Base-by-base conservation (phyloP, 2,329 filamentous ascomycete genomes). In the Phoma sp. region DNA sequence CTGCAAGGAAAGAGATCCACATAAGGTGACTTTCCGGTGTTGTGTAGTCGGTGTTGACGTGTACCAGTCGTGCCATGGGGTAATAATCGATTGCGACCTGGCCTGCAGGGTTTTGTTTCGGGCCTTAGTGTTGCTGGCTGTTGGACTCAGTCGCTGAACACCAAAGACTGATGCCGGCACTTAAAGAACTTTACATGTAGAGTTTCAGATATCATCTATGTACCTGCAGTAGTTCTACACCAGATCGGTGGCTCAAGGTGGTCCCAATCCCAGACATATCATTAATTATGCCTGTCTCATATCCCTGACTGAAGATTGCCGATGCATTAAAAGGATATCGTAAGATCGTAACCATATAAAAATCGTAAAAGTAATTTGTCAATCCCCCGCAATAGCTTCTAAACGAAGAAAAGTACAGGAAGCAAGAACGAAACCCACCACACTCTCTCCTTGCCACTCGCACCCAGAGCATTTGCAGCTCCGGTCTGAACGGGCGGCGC, bases 341-440 rank as follows among this genome's bases (percentile, higher is more conserved):
- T 52, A 43, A 37, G 6, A 34, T 58, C 50, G 36, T 18, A 42
- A 39, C 40, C 20, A 57, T 48, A 59, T 54, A 57, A 54, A 42
- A 62, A 59, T 56, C 45, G 21, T 56, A 55, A 49, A 33, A 26
- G 28, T 42, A 10, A 33, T 2, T 48, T 37, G 30, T 33, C 7
- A 7, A 10, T 38, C 12, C 3, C 26, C 4, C 12, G 6, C 7
- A 32, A 12, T 10, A 14, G 5, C n/a, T 15, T 21, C 55, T n/a
- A 67, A n/a, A 59, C 9, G 15, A 48, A 26, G 2, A 65, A 29
- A 7, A 69, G 7, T 1, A 64, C 21, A 18, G 62, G 61, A 7
- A 66, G 23, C 5, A 72, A 37, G 37, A 72, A 69, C 1, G 61
- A 48, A 7, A 72, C 33, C 71, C 71, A 73, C 69, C 71, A 73